Conservation (phyloP, 2,329 filamentous ascomycete genomes). For the Alternaria gansuensis region DNA sequence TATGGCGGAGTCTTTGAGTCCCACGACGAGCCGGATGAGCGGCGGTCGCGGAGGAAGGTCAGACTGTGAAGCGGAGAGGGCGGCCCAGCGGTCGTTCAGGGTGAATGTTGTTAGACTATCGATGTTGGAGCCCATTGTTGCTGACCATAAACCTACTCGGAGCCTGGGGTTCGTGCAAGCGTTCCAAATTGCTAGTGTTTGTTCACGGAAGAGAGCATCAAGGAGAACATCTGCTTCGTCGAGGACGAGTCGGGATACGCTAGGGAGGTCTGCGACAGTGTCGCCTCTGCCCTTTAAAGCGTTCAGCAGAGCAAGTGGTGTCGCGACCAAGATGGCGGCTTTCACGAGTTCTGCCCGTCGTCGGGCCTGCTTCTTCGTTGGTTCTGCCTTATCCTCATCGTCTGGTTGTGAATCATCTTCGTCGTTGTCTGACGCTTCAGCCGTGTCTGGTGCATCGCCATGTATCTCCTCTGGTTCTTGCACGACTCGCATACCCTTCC, state of each 20-base stretch:
- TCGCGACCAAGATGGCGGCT: slow-evolving; percentile 81
- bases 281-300: slow-evolving; percentile 65
- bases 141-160: slow-evolving; percentile 87
- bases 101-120: slow-evolving; percentile 79
- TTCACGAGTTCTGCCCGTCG: slow-evolving; percentile 66
- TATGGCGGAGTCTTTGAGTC: slow-evolving; percentile 92
- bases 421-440: slow-evolving; percentile 54
- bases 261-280: slow-evolving; percentile 65
- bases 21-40: slow-evolving; percentile 88
- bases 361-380: slow-evolving; percentile 47
- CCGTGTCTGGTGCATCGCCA: slow-evolving; percentile 32
- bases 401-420: slow-evolving; percentile 47
- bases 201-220: slow-evolving; percentile 87
- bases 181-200: slow-evolving; percentile 85
- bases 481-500: slow-evolving; percentile 79
- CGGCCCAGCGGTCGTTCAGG: slow-evolving; percentile 52
- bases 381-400: slow-evolving; percentile 48
- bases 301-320: slow-evolving; percentile 80
- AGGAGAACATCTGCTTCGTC: slow-evolving; percentile 97
- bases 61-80: slow-evolving; percentile 51
- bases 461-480: slow-evolving; percentile 53
- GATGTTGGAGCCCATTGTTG: slow-evolving; percentile 94
- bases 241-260: slow-evolving; percentile 77
- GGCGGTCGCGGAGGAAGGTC: slow-evolving; percentile 53
- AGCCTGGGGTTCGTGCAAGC: slow-evolving; percentile 76